Percentiles rank a stretch among this genome's conserved stretches.
phyloP scores from a whole-genome alignment of 2,329 filamentous ascomycete genomes.

The Aspergillus sp. region DNA sequence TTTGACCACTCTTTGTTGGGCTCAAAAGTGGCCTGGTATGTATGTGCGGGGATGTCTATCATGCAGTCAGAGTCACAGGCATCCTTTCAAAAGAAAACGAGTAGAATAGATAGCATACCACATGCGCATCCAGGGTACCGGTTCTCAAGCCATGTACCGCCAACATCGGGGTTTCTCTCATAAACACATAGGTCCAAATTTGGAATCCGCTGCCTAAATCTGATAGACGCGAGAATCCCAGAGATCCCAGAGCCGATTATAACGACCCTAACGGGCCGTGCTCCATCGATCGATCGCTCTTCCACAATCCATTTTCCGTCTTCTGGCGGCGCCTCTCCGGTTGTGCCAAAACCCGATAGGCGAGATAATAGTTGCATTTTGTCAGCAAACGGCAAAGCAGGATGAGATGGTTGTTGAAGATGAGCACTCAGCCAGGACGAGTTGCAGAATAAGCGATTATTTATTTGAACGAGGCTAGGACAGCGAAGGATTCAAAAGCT shows the following conservation, averaged over 20 bases:
- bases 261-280: constrained; percentile 25
- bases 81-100: not conserved
- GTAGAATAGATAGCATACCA: constrained; percentile 11
- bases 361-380: not conserved
- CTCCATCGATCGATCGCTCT: constrained; percentile 26
- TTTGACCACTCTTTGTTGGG: constrained; percentile 41
- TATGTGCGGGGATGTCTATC: constrained; percentile 40
- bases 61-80: not conserved
- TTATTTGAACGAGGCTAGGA: too few species aligned
- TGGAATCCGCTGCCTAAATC: constrained; percentile 29
- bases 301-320: constrained; percentile 15
- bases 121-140: constrained; percentile 31
- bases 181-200: constrained; percentile 30
- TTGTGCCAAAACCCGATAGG: not conserved
- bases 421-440: too few species aligned
- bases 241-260: constrained; percentile 34
- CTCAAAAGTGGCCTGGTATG: constrained; percentile 46
- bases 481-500: too few species aligned
- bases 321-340: not conserved
- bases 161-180: constrained; percentile 28
- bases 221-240: constrained; percentile 31
- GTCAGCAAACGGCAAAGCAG: too few species aligned
- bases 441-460: too few species aligned
- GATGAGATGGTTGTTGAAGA: not conserved
- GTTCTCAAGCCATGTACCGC: constrained; percentile 30